Conservation (phyloP, 1,284 basidiomycete genomes). For the Ustilago nuda region DNA sequence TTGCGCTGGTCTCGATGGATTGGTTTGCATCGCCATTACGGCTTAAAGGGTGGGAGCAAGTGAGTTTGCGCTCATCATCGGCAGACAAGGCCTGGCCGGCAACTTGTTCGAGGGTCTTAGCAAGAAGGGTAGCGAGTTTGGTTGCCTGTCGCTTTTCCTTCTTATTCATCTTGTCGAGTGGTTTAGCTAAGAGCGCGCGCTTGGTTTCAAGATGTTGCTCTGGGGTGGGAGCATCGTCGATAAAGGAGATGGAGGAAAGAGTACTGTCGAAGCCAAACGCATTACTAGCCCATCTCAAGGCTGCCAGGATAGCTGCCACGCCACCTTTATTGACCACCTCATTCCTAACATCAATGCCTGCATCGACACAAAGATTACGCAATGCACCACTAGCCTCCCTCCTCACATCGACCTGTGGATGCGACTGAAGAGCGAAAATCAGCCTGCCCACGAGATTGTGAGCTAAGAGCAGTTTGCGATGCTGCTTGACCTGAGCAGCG, state of each 20-base stretch:
- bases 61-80: conserved; percentile 33
- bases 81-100: conserved; percentile 37
- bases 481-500: conserved; percentile 51
- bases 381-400: conserved; percentile 65
- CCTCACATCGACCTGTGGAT: conserved; percentile 58
- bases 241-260: conserved; percentile 24
- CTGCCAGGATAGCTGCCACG: conserved; percentile 42
- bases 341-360: conserved; percentile 50
- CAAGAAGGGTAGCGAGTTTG: conserved; percentile 53
- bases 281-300: conserved; percentile 55
- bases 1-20: conserved; percentile 19
- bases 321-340: conserved; percentile 58
- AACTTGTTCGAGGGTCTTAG: conserved; percentile 37
- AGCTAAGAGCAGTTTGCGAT: conserved; percentile 46
- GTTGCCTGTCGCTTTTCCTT: conserved; percentile 66
- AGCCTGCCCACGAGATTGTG: conserved; percentile 58
- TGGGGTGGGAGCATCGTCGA: conserved; percentile 32
- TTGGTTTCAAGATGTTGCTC: conserved; percentile 48
- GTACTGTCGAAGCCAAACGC: conserved; percentile 43
- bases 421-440: conserved; percentile 52
- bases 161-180: conserved; percentile 66
- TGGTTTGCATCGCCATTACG: conserved; percentile 1
- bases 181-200: conserved; percentile 48
- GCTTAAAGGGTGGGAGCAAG: conserved; percentile 2
- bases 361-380: conserved; percentile 67